Base-by-base conservation (phyloP, 2,329 filamentous ascomycete species). In the Trichoderma simmonsii region DNA sequence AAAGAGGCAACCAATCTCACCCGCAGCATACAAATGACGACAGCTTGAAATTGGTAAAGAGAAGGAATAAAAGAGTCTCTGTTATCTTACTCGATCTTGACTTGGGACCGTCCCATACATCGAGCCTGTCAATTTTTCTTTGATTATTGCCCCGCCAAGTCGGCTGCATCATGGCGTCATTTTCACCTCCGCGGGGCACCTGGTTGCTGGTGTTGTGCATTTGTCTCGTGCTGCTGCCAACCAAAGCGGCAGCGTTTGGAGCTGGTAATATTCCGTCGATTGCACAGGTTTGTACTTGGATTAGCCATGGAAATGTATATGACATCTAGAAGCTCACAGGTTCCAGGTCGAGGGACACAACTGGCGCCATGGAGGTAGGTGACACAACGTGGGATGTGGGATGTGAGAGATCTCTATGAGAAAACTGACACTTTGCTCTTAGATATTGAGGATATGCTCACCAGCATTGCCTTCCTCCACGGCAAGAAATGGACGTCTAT, bases 401-500 rank as follows among this genome's bases (percentile, higher is more conserved):
- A 43, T 8, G 21, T n/a, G 24, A 36, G 60, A 43, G 14, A 36
- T 11, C 69, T 34, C 32, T 51, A 34, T 54, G 51, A 28, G 14
- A 14, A 59, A 12, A 60, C 36, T 71, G 11, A 71, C 43, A 5
- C 9, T 32, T 51, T 14, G 3, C 4, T 48, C 48, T 69, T 71
- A 88, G 92, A 94, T 79, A 94, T 94, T 74, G 92, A 94, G 83
- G 93, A 95, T 81, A 90, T 93, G 83, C 89, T 96, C 77, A 92
- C 93, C 81, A 92, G 90, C 6, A 83, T 95, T 75, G 89, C 91
- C 34, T 95, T 93, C 77, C 86, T 95, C 72, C 87, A 91, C 74
- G 93, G 93, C 72, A 93, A 94, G 79, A 95, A 95, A 84, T 96
- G 93, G 93, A 93, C 92, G 1, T 90, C 90, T 15, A 90, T 93